Base-by-base conservation (phyloP, 345 rosid species). In the Arabidopsis thaliana region DNA sequence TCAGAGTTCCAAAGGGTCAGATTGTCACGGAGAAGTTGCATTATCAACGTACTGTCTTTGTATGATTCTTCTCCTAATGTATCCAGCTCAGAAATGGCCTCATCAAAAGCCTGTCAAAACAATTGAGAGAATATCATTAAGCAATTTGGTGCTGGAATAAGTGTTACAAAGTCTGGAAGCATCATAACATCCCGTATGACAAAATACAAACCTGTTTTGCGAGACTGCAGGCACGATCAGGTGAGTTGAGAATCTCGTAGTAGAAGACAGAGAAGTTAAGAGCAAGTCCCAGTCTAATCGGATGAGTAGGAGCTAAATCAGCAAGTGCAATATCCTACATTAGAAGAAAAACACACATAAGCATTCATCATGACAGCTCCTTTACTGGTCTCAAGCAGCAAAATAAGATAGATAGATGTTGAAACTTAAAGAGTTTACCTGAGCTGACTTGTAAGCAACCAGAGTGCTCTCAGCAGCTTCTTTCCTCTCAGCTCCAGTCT, bases 251-350 rank as follows among this genome's bases (percentile, higher is more conserved):
- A 72, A 95, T 93, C 87, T 95, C 99, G 72, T 95, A 95, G 79
- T 92, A 95, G 81, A 95, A 95, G 37, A 95, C 99, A 10, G 99
- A 95, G 91, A 95, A 95, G 87, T 95, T 95, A 51, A 95, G 97
- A 11, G 99, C 98, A 62, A 95, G 98, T 49, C 99, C 99, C 79
- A 95, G 87, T 82, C 96, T 88, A 50, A 95, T 90, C 20, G 99
- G 98, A 84, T 95, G 99, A 51, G 99, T 95, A n/a, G 99, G 92
- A 61, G 99, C 90, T 52, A 92, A 79, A 3, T 95, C 98, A 69
- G 91, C 86, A 66, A 88, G 82, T 72, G 99, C 98, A 85, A 95
- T 92, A 77, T 95, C 99, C 99, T 95, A 76, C 25, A 75, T 63
- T 4, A 36, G 25, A 50, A 68, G 52, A 25, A 50, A 30, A 46